Percentiles rank a stretch among this genome's conserved stretches.
phyloP scores from a whole-genome alignment of 345 rosid species.

The Populus davidiana region DNA sequence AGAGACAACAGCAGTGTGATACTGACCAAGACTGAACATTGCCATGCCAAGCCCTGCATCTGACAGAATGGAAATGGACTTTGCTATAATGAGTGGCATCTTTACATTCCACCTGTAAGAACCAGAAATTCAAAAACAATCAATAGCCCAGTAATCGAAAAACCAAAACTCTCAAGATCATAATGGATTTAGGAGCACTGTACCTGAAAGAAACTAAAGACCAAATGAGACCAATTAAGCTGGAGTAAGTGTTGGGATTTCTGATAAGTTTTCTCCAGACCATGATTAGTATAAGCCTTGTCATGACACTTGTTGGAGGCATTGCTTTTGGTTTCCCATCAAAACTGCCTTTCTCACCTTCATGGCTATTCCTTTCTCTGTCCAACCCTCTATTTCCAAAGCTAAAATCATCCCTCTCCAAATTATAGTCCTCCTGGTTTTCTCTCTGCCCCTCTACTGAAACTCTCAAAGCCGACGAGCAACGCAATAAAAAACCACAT shows the following conservation, averaged over 20 bases:
- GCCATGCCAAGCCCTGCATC: slow-evolving; percentile 99
- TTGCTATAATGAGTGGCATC: slow-evolving; percentile 94
- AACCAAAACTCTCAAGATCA: not conserved
- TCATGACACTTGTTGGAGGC: slow-evolving; percentile 98
- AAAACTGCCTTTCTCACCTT: slow-evolving; percentile 48
- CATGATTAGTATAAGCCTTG: slow-evolving; percentile 96
- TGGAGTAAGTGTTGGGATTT: slow-evolving; percentile 95
- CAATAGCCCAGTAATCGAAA: not conserved
- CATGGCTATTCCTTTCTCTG: slow-evolving; percentile 40
- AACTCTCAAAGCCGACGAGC: slow-evolving; percentile 13
- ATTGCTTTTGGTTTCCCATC: slow-evolving; percentile 59
- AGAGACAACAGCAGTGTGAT: not conserved
- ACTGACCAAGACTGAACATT: slow-evolving; percentile 99
- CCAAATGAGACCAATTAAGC: slow-evolving; percentile 92
- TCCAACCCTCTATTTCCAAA: slow-evolving; percentile 64
- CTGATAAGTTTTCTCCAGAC: slow-evolving; percentile 99
- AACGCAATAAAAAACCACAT: not conserved
- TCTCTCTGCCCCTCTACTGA: slow-evolving; percentile 41
- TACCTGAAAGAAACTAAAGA: slow-evolving; percentile 88
- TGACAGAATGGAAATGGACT: slow-evolving; percentile 96
- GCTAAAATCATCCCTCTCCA: slow-evolving; percentile 83
- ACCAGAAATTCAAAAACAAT: not conserved
- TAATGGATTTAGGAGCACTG: not conserved
- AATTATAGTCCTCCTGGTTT: slow-evolving; percentile 37
- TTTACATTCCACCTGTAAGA: slow-evolving; percentile 75